A percentile compares a stretch with the other conserved stretches of the same genome.
Evolutionary conservation across 1,139 yeast species (phyloP).

Genomic region (Magnusiomyces paraingens): DNA sequence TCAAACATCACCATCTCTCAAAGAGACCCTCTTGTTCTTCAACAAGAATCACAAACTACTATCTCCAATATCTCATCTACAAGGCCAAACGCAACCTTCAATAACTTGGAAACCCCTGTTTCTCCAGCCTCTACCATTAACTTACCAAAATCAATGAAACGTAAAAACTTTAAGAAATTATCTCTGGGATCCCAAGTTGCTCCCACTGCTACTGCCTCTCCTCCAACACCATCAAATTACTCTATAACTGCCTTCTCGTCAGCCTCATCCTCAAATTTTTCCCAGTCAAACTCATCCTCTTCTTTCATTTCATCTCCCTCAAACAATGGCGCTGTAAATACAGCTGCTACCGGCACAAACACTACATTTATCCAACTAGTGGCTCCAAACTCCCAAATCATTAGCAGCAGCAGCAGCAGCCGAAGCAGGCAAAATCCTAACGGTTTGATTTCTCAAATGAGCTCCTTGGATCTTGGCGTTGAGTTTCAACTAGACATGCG

Average conservation of each 20-base stretch:
- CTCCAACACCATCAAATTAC: constrained; percentile 11
- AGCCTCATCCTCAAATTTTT: constrained; percentile 10
- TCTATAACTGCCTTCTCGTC: constrained; percentile 9
- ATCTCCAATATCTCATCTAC: not conserved
- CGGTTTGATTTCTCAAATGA: constrained; percentile 28
- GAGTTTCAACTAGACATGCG: constrained; percentile 48
- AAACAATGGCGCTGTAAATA: not conserved
- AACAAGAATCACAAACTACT: not conserved
- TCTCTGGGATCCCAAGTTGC: constrained; percentile 37
- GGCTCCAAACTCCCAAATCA: constrained; percentile 5
- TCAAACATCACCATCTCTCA: constrained; percentile 2
- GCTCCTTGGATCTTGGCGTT: constrained; percentile 40
- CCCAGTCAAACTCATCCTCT: constrained; percentile 13
- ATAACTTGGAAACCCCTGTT: not conserved
- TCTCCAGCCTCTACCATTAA: constrained; percentile 24
- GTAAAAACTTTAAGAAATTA: constrained; percentile 70
- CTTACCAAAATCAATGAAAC: constrained; percentile 54
- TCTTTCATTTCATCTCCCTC: constrained; percentile 3
- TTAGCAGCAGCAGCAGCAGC: not conserved
- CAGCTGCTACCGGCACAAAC: not conserved
- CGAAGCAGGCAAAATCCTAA: constrained; percentile 6
- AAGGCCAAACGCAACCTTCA: constrained; percentile 5
- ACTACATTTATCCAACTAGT: constrained; percentile 7
- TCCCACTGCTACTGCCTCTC: constrained; percentile 13
- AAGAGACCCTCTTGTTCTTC: not conserved